Evolutionary conservation across 352 stramenopile species (phyloP).

Genomic region (Aphanomyces euteiches): DNA sequence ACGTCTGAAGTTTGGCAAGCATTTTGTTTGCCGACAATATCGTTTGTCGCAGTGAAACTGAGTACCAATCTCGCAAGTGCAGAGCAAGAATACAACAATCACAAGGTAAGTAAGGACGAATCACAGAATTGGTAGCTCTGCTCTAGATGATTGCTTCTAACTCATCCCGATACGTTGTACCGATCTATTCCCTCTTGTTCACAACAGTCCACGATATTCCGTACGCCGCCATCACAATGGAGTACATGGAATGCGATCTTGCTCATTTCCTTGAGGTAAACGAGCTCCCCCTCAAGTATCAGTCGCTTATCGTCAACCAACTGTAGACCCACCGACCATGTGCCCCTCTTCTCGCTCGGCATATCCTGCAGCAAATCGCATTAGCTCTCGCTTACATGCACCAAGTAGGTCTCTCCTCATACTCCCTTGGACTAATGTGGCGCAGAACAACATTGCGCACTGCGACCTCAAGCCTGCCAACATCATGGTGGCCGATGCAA

Average conservation of each 20-base stretch:
- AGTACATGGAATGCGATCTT: constrained; percentile 26
- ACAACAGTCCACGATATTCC: neutral
- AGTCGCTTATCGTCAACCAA: neutral
- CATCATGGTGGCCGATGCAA: neutral
- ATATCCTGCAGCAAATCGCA: constrained; percentile 23
- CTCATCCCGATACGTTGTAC: constrained; percentile 11
- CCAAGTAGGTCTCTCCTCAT: neutral
- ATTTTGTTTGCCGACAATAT: neutral
- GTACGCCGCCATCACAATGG: constrained; percentile 23
- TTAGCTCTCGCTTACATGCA: constrained; percentile 14
- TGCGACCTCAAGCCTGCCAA: constrained; percentile 28
- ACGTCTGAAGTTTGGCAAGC: constrained; percentile 29
- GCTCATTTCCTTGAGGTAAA: constrained; percentile 24
- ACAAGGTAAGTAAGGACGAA: constrained; percentile 5
- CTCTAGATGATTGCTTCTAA: constrained; percentile 4
- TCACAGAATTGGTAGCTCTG: neutral
- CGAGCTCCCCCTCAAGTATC: neutral
- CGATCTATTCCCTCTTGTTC: neutral
- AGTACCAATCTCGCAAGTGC: constrained; percentile 8
- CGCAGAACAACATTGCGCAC: constrained; percentile 29
- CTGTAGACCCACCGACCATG: constrained; percentile 5
- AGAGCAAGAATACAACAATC: constrained; percentile 13
- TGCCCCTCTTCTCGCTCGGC: constrained; percentile 5
- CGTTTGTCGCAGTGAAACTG: constrained; percentile 20
- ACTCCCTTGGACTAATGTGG: neutral